Base-by-base conservation (phyloP, 2,329 filamentous ascomycete genomes). In the Fusarium sp. region DNA sequence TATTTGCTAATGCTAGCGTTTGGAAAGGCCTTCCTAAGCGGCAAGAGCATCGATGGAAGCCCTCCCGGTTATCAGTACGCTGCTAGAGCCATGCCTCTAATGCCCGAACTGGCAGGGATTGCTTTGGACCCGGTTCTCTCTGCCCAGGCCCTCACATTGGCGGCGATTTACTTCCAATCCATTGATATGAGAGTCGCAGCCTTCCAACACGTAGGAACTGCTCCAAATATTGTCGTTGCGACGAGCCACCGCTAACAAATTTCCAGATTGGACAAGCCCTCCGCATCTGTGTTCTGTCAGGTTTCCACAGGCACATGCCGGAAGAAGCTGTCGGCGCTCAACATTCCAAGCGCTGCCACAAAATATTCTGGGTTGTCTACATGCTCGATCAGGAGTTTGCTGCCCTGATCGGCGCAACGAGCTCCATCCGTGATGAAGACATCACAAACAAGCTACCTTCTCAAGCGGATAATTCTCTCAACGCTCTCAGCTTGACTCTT, bases 1-100 rank as follows among this genome's bases (percentile, higher is more conserved):
- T 80, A 78, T 15, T 52, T 79, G 0, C 56, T 79, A 1, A 72
- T 80, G 43, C 67, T 80, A 13, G 78, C 78, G 2, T 79, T 79
- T 15, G 78, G 78, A 0, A 77, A 80, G 18, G 74, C 78, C 0
- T 78, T 79, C 6, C 41, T 78, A 1, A 71, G 73, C 10, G 74
- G 71, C 0, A 70, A 68, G 2, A 75, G 65, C 34, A 44, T 63
- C 5, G 73, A 77, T 30, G 73, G 77, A 4, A 75, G 75, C 0
- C 81, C 80, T 0, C 72, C 78, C 0, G 81, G 81, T 0, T 75
- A 79, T n/a, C 78, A 81, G 41, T 82, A 82, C 55, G 81, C 81
- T 9, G 68, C 77, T 0, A 69, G 81, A 4, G 81, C 80, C 1
- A 81, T 83, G 79, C 75, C 79, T 0, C 13, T 83, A 5, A 73